phyloP scores from a whole-genome alignment of 495 filamentous ascomycete genomes.

The Aspergillus sclerotioniger region DNA sequence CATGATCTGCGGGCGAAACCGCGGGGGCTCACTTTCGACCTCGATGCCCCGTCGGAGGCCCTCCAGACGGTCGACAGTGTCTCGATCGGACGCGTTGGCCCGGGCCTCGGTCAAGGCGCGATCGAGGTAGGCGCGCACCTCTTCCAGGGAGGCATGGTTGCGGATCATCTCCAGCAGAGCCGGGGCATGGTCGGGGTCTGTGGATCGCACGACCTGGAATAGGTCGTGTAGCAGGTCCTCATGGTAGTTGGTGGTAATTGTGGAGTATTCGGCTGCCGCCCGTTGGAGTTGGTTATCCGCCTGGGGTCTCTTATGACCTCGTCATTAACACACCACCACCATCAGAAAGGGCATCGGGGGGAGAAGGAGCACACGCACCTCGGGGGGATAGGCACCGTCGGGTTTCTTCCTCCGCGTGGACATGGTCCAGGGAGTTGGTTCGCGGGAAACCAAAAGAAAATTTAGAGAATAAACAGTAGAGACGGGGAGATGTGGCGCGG shows the following conservation, averaged over 20 bases:
- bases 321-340: too few relatives aligned
- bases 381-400: too few relatives aligned
- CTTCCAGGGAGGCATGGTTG: conserved; percentile 1
- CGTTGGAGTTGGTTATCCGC: background rate
- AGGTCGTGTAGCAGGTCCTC: conserved; percentile 9
- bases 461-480: too few relatives aligned
- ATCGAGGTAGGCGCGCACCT: conserved; percentile 13
- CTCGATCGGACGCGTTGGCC: background rate
- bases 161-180: conserved; percentile 9
- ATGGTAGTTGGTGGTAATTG: conserved; percentile 1
- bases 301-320: background rate
- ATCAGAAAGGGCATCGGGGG: too few relatives aligned
- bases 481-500: background rate
- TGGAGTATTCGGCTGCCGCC: background rate
- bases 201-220: conserved; percentile 9
- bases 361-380: too few relatives aligned
- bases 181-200: background rate
- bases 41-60: background rate
- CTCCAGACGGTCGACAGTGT: background rate
- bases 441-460: too few relatives aligned
- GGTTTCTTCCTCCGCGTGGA: too few relatives aligned
- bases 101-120: background rate
- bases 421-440: too few relatives aligned
- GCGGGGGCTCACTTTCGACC: conserved; percentile 9
- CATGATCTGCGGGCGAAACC: conserved; percentile 15